These are phyloP conservation scores for Lasiosphaeria hispida DNA, from an alignment of 495 filamentous ascomycete species.

Conservation along the genomic window DNA sequence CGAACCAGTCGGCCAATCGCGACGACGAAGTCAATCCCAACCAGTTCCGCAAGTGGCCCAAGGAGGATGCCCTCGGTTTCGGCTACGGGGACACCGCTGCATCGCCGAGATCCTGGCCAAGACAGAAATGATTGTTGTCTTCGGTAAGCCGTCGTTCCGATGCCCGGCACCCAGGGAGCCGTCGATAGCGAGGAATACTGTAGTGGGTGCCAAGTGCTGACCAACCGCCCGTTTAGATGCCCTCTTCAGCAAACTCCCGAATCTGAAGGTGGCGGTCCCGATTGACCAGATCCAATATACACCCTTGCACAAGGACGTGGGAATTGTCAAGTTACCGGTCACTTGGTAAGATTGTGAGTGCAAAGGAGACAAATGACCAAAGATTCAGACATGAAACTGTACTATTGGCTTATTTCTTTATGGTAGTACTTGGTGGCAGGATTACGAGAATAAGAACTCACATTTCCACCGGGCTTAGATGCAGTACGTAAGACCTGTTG, in stretches of 20 bases:
- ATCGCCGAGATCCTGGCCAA: slow-evolving; percentile 44
- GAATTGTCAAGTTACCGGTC: slow-evolving; percentile 37
- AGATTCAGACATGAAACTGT: too few species aligned
- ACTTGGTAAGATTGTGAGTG: slow-evolving; percentile 12
- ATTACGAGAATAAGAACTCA: too few species aligned
- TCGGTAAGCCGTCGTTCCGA: slow-evolving; percentile 30
- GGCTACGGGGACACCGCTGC: slow-evolving; percentile 46
- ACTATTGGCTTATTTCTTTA: too few species aligned
- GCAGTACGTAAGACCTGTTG: too few species aligned
- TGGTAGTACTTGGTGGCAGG: too few species aligned
- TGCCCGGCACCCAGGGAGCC: too few species aligned
- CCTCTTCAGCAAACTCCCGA: slow-evolving; percentile 30
- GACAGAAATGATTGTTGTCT: slow-evolving; percentile 37
- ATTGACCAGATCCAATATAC: slow-evolving; percentile 39
- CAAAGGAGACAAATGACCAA: too few species aligned
- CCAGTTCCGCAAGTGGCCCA: slow-evolving; percentile 37
- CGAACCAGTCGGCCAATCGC: slow-evolving; percentile 46
- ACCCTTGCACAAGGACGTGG: slow-evolving; percentile 36
- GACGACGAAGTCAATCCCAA: slow-evolving; percentile 45
- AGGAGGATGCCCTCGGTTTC: slow-evolving; percentile 40
- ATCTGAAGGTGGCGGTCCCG: slow-evolving; percentile 36
- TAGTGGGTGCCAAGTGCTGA: not conserved
- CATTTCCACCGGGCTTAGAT: too few species aligned
- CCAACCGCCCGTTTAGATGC: slow-evolving; percentile 21
- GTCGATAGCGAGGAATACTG: not conserved